Base-by-base conservation (phyloP, 345 rosid species). In the Balakata baccata region DNA sequence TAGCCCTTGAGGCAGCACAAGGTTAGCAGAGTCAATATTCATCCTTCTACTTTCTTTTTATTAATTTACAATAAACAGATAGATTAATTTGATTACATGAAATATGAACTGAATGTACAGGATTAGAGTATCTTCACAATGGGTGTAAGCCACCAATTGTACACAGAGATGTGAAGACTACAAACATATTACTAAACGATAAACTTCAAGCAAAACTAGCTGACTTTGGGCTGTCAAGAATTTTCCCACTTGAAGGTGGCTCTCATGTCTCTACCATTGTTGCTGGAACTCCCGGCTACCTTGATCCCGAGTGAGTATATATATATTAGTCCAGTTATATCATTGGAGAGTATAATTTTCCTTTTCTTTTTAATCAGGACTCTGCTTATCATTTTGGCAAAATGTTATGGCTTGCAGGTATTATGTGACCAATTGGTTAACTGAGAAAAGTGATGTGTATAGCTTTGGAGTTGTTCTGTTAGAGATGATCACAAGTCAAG, bases 1-100 rank as follows among this genome's bases (percentile, higher is more conserved):
- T 89, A 39, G 86, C 90, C 61, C 64, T 82, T 18, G 90, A 89
- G 53, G 77, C 91, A 17, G 90, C 91, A 63, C 91, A 86, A 81
- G 94, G 93, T 89, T 68, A 16, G 46, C 13, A 20, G 7, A 6
- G 5, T 25, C 5, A 25, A 60, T 54, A 16, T 52, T 5, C 8
- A 7, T n/a, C n/a, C n/a, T 57, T n/a, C 23, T 20, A n/a, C 9
- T 9, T 57, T n/a, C 25, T 7, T 22, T 57, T 6, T 29, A 2
- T 29, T 29, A 29, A 18, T 16, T 16, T 1, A 6, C 2, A 18
- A 54, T 17, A 54, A 16, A 4, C 18, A 54, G 61, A 56, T 4
- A 53, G 47, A 43, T 10, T 43, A 6, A 43, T 6, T 29, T 29
- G 34, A 29, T 43, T 5, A 6, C 47, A 43, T 43, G 10, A 43